A percentile compares a stretch with the other conserved stretches of the same genome.
These are phyloP conservation scores for Leccinellum luteum DNA, from an alignment of 768 basidiomycete genomes.

Conservation along the genomic window DNA sequence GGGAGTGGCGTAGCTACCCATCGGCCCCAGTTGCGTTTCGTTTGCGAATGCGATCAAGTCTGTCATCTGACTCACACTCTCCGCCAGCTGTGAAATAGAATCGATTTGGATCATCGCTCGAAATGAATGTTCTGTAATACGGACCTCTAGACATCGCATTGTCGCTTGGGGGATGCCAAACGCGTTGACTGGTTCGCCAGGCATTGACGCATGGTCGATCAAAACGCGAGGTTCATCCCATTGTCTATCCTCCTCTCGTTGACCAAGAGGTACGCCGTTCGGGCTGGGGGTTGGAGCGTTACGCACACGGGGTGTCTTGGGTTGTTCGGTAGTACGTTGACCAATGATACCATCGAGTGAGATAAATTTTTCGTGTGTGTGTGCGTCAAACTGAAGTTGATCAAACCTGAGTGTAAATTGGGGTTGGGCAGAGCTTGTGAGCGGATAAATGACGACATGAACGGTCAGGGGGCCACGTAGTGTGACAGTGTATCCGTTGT, in stretches of 20 bases:
- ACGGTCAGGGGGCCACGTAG: slow-evolving; percentile 73
- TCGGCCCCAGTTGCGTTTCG: slow-evolving; percentile 54
- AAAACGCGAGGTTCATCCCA: slow-evolving; percentile 66
- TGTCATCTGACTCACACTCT: slow-evolving; percentile 78
- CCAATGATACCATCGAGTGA: slow-evolving; percentile 62
- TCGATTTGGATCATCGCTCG: slow-evolving; percentile 2
- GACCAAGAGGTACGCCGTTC: slow-evolving; percentile 24
- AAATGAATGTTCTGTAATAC: slow-evolving; percentile 15
- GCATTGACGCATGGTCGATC: slow-evolving; percentile 64
- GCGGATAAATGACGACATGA: slow-evolving; percentile 46
- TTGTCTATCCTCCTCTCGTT: slow-evolving; percentile 52
- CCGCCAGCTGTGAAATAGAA: slow-evolving; percentile 54
- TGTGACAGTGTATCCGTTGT: slow-evolving; percentile 75
- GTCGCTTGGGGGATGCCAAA: slow-evolving; percentile 89
- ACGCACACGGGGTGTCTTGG: slow-evolving; percentile 36
- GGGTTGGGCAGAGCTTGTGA: slow-evolving; percentile 12
- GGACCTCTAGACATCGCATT: slow-evolving; percentile 83
- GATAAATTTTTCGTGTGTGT: slow-evolving; percentile 70
- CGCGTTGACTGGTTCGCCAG: slow-evolving; percentile 81
- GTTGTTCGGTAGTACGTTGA: slow-evolving; percentile 41
- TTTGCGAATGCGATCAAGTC: slow-evolving; percentile 69
- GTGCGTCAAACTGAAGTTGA: slow-evolving; percentile 71
- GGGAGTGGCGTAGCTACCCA: slow-evolving; percentile 49
- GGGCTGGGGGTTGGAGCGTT: slow-evolving; percentile 35
- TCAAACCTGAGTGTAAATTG: slow-evolving; percentile 60